Conservation (phyloP, 352 stramenopile species). For the Phytopythium vexans region DNA sequence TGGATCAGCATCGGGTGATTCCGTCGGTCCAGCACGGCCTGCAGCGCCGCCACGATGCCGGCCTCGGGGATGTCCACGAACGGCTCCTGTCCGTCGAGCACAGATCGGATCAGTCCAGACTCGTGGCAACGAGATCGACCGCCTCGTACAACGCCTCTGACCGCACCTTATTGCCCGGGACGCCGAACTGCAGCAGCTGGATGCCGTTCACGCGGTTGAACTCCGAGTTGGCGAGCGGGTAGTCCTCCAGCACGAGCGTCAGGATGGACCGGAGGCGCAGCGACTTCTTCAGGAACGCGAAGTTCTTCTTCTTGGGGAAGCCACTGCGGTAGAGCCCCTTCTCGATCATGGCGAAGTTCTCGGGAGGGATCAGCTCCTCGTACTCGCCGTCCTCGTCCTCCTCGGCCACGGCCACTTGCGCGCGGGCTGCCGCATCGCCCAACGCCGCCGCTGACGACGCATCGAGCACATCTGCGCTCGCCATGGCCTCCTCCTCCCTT, state of each 20-base stretch:
- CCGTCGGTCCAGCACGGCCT: conserved; percentile 74
- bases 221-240: conserved; percentile 74
- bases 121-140: too few species aligned
- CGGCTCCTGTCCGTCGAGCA: conserved; percentile 39
- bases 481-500: too few species aligned
- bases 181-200: conserved; percentile 79
- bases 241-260: conserved; percentile 86
- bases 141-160: neutral
- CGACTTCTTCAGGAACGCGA: conserved; percentile 76
- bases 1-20: conserved; percentile 88
- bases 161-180: conserved; percentile 78
- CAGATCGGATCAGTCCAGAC: too few species aligned
- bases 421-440: neutral
- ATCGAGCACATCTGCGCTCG: neutral
- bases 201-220: conserved; percentile 82
- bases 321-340: conserved; percentile 84
- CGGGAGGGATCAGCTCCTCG: conserved; percentile 80
- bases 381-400: conserved; percentile 74
- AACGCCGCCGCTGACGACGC: neutral
- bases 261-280: conserved; percentile 80
- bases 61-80: conserved; percentile 87
- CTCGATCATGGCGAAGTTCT: conserved; percentile 89
- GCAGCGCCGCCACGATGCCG: conserved; percentile 69
- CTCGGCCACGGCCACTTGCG: conserved; percentile 17
- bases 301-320: conserved; percentile 90